These are phyloP conservation scores for Aspergillus sojae DNA, from an alignment of 2,329 filamentous ascomycete genomes.

Conservation along the genomic window DNA sequence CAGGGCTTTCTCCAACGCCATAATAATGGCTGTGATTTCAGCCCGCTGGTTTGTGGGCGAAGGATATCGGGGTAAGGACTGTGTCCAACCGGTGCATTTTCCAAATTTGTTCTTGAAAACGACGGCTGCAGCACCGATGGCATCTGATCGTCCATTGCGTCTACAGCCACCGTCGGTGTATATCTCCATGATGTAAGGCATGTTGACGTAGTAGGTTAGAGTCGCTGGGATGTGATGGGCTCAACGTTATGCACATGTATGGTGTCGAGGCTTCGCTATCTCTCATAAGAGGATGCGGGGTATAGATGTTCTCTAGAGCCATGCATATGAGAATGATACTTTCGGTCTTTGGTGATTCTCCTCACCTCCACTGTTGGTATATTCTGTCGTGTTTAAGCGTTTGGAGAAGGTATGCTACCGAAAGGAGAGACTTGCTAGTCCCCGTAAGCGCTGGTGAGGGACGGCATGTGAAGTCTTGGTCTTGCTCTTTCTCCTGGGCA, in stretches of 20 bases:
- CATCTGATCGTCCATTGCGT: background rate
- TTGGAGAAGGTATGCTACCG: background rate
- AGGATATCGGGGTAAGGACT: background rate
- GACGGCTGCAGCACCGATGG: background rate
- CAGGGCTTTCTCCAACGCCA: background rate
- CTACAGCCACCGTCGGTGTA: background rate
- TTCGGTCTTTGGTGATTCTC: background rate
- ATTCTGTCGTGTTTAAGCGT: rapidly evolving
- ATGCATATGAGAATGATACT: background rate
- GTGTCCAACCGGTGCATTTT: background rate
- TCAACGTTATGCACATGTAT: background rate
- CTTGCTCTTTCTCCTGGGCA: no score
- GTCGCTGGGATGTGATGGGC: background rate
- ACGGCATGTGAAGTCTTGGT: no score
- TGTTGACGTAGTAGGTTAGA: background rate
- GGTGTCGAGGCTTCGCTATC: background rate
- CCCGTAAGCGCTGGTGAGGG: no score
- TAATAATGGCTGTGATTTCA: background rate
- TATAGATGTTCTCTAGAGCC: no score
- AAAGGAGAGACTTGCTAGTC: no score
- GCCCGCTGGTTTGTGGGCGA: background rate
- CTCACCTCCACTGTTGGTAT: background rate
- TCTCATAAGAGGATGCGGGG: background rate
- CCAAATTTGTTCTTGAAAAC: background rate
- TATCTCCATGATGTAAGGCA: background rate